Base-by-base conservation (phyloP, 805 yeast genomes). In the Lipomyces sp. region DNA sequence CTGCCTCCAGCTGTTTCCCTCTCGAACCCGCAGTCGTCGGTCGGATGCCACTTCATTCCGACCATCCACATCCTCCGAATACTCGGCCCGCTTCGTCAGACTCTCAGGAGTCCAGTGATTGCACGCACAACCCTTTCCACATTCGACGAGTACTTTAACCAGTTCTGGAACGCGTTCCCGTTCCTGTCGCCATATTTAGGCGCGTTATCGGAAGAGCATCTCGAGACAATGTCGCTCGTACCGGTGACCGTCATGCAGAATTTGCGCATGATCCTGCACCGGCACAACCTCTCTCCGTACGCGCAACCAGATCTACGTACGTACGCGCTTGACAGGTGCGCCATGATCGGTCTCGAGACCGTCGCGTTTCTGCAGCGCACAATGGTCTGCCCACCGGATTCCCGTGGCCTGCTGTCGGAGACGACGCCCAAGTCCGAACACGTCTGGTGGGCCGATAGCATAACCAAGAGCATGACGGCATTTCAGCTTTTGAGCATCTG, bases 231-330 rank as follows among this genome's bases (percentile, higher is more conserved):
- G 30, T 50, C 60, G 3, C 64, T 69, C n/a, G 59, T 66, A 13
- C 71, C 71, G 3, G 32, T 69, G 30, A 35, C 65, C 30, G 53
- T 66, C 39, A 54, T 69, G 67, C 71, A 69, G 48, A 63, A 63
- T 35, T 50, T 67, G 30, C 60, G 66, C 18, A 29, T 69, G 13
- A 55, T 64, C 6, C 39, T 69, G 32, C 64, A 69, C 48, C 60
- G 71, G 32, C 71, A 69, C 53, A 69, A 69, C 54, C 34, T 69
- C 34, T 60, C 67, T 5, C 67, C 70, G 8, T 24, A 35, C 37
- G 71, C 71, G 13, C 53, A 65, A 11, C 58, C 64, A 4, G 71
- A 63, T 10, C 51, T 64, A 18, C 65, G 71, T 15, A 54, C 64
- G 29, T 45, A 53, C 5, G 70, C 71, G 11, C 59, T 69, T 24